Evolutionary conservation across 2,329 filamentous ascomycete genomes (phyloP).

Genomic region (Fusarium sp.): DNA sequence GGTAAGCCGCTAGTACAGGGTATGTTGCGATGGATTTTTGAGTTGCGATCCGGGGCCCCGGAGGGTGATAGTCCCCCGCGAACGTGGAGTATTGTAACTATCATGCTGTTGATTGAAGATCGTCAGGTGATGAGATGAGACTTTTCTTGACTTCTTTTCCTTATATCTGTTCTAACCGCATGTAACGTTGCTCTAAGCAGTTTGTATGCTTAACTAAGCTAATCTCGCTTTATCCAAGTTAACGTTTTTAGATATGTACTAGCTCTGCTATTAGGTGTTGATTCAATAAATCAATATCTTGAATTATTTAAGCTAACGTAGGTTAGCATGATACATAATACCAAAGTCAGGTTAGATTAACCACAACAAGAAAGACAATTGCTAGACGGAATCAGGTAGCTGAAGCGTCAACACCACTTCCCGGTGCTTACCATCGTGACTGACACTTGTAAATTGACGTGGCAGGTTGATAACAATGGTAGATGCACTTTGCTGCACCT

Average conservation of each 20-base stretch:
- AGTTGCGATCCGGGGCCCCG: neutral
- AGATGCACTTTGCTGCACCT: neutral
- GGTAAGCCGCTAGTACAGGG: neutral
- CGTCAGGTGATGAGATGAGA: no score
- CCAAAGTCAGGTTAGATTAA: rapidly evolving
- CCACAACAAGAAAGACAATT: rapidly evolving
- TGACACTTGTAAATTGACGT: neutral
- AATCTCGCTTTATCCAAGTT: neutral
- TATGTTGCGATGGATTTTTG: neutral
- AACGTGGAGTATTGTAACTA: neutral
- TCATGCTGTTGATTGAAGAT: no score
- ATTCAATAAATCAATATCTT: no score
- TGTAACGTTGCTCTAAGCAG: neutral
- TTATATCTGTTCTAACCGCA: neutral
- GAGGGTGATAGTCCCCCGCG: neutral
- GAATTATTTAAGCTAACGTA: no score
- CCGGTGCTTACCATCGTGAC: rapidly evolving
- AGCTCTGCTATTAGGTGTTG: no score
- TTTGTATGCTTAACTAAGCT: no score
- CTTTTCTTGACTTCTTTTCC: neutral
- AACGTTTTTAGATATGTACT: no score
- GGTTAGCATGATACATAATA: rapidly evolving
- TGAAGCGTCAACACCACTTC: neutral
- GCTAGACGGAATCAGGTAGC: rapidly evolving
- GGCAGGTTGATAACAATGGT: neutral